Evolutionary conservation across 768 basidiomycete species (phyloP).

Genomic region (Cyclocybe cylindracea): DNA sequence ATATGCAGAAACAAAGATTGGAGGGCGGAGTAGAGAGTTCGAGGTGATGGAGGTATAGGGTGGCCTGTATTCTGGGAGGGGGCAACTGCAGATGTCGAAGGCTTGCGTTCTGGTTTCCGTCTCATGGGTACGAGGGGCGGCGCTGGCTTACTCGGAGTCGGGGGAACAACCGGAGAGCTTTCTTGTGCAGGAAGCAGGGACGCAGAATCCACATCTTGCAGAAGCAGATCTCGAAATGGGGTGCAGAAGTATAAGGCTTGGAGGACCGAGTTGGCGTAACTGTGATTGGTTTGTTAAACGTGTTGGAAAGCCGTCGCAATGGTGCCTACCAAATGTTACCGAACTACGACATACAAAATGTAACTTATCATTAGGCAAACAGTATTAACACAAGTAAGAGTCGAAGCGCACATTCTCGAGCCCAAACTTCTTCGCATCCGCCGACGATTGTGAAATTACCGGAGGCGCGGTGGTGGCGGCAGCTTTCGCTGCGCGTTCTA

Average conservation of each 20-base stretch:
- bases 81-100: conserved; percentile 26
- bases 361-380: neutral
- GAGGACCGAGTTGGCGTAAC: conserved; percentile 98
- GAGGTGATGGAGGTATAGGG: conserved; percentile 58
- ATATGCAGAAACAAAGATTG: conserved; percentile 89
- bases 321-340: conserved; percentile 87
- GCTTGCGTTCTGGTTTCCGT: conserved; percentile 60
- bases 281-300: conserved; percentile 32
- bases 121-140: conserved; percentile 41
- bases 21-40: conserved; percentile 88
- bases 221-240: conserved; percentile 89
- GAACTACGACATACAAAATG: conserved; percentile 53
- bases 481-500: conserved; percentile 25
- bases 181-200: conserved; percentile 36
- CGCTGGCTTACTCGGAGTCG: conserved; percentile 28
- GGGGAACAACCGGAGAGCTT: conserved; percentile 22
- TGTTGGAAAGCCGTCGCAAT: neutral
- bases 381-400: neutral
- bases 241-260: conserved; percentile 95
- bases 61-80: conserved; percentile 31
- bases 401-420: conserved; percentile 83
- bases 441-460: conserved; percentile 43
- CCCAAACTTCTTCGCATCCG: conserved; percentile 91
- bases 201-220: conserved; percentile 58
- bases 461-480: conserved; percentile 22